A percentile compares a stretch with the other conserved stretches of the same genome.
Conservation (phyloP, 192 early-diverging fungal genomes). For the Mortierella antarctica region DNA sequence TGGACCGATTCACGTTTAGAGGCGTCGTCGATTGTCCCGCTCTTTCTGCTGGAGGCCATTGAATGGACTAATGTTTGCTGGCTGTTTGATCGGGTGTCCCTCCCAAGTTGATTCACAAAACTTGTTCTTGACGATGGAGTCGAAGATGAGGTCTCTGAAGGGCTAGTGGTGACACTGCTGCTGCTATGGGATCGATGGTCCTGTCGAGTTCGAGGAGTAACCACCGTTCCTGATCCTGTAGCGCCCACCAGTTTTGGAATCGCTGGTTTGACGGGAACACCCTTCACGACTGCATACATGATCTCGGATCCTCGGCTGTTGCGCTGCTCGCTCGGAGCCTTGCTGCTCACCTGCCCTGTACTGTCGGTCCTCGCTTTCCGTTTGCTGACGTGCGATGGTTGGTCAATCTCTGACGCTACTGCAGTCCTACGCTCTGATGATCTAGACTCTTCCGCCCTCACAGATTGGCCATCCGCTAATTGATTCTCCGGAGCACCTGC, state of each 20-base stretch:
- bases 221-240: constrained; percentile 42
- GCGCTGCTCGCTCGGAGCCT: constrained; percentile 3
- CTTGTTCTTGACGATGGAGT: too few species aligned
- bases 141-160: too few species aligned
- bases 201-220: neutral
- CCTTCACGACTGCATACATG: constrained; percentile 50
- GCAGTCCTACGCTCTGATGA: too few species aligned
- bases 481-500: too few species aligned
- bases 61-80: constrained; percentile 8
- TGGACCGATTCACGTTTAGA: constrained; percentile 23
- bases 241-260: constrained; percentile 46
- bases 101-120: neutral
- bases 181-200: neutral
- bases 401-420: too few species aligned
- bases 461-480: too few species aligned
- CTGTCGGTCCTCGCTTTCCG: constrained; percentile 2
- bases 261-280: constrained; percentile 19
- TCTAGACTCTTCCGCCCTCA: too few species aligned
- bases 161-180: neutral
- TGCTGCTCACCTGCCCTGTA: neutral
- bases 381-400: neutral
- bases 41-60: neutral
- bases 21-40: neutral
- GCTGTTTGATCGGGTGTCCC: neutral
- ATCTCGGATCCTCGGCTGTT: constrained; percentile 25